A percentile compares a stretch with the other conserved stretches of the same genome.
Conservation (phyloP, 495 filamentous ascomycete species). For the Lepraria neglecta region DNA sequence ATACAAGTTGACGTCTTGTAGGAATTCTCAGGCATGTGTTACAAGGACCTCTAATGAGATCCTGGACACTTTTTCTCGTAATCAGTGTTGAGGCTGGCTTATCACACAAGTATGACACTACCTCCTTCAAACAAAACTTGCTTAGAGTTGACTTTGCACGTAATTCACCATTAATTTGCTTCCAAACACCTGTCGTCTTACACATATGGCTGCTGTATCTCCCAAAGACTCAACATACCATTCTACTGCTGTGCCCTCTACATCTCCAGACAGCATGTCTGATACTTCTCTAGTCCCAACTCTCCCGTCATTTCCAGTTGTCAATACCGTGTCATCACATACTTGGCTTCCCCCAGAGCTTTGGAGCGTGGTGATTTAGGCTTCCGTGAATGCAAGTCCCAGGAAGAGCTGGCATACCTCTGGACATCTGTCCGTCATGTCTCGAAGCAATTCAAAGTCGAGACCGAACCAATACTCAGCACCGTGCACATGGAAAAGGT, state of each 20-base stretch:
- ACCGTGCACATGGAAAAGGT: not conserved
- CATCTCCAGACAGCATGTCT: not conserved
- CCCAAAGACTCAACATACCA: no score
- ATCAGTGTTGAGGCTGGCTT: no score
- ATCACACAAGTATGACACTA: no score
- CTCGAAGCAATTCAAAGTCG: not conserved
- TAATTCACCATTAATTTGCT: no score
- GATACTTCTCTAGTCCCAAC: not conserved
- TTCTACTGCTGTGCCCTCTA: not conserved
- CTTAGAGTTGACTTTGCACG: no score
- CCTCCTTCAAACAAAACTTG: no score
- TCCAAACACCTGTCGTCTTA: no score
- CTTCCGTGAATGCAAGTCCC: not conserved
- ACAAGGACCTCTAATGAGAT: no score
- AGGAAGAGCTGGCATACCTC: not conserved
- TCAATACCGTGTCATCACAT: not conserved
- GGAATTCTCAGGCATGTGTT: no score
- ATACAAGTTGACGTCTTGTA: no score
- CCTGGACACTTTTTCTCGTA: no score
- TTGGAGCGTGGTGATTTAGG: not conserved
- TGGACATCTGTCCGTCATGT: not conserved
- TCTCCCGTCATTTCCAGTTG: not conserved
- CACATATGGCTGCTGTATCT: no score
- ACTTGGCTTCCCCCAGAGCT: not conserved
- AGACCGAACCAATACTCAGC: not conserved